These are phyloP conservation scores for Rhynchosporium graminicola DNA, from an alignment of 2,329 filamentous ascomycete species.

Conservation along the genomic window DNA sequence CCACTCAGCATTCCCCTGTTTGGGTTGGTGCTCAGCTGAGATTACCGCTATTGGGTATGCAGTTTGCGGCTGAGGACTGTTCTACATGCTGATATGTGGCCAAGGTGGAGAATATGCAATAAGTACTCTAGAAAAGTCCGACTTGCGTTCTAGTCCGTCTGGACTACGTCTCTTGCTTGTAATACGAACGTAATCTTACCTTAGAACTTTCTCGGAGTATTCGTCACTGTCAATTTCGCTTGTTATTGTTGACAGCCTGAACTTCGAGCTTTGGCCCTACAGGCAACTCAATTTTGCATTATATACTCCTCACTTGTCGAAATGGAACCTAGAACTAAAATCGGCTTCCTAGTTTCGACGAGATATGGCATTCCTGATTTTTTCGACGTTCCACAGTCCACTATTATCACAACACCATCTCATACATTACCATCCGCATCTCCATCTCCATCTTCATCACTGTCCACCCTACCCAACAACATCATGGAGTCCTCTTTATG, in stretches of 20 bases:
- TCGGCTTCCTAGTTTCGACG: background rate
- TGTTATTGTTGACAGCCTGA: background rate
- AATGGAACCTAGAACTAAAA: background rate
- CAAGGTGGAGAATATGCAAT: too few species aligned
- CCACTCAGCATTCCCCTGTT: background rate
- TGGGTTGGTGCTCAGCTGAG: too few species aligned
- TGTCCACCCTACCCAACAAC: background rate
- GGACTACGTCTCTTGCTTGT: background rate
- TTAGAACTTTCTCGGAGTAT: background rate
- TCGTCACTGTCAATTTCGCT: conserved; percentile 1
- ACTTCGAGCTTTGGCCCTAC: conserved; percentile 18
- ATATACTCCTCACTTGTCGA: background rate
- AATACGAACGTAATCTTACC: background rate
- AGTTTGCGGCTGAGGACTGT: too few species aligned
- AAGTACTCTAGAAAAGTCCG: too few species aligned
- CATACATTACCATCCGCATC: background rate
- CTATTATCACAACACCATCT: background rate
- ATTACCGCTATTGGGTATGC: too few species aligned
- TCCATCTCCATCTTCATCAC: conserved; percentile 4
- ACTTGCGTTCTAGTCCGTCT: background rate
- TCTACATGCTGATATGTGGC: too few species aligned
- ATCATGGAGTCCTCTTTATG: background rate
- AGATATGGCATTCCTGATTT: conserved; percentile 1
- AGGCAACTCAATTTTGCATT: background rate
- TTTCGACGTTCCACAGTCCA: too few species aligned